Evolutionary conservation across 441 rosid genomes (phyloP).

Genomic region (Erodium texanum): DNA sequence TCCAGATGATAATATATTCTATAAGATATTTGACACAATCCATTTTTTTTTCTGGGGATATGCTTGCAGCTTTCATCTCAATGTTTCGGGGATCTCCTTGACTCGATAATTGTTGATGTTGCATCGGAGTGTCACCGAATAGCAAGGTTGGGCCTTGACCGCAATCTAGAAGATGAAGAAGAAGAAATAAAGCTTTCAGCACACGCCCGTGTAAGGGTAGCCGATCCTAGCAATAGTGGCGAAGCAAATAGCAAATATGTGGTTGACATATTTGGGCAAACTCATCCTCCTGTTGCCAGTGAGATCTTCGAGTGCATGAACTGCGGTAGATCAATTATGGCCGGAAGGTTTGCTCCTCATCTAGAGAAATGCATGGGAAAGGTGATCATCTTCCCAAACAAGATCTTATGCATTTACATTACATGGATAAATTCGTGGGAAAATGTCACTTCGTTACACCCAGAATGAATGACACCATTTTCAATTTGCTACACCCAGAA

Average conservation of each 20-base stretch:
- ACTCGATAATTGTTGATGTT: constrained; percentile 81
- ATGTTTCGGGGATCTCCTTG: constrained; percentile 61
- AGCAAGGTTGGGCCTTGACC: constrained; percentile 77
- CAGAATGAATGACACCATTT: too few species aligned
- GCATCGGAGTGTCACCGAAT: constrained; percentile 92
- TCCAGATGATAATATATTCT: background rate
- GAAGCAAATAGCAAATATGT: constrained; percentile 72
- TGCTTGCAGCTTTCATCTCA: constrained; percentile 54
- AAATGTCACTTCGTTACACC: too few species aligned
- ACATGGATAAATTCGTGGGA: too few species aligned
- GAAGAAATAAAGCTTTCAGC: constrained; percentile 77
- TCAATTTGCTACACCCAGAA: too few species aligned
- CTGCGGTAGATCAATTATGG: constrained; percentile 67
- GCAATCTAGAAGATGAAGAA: constrained; percentile 72
- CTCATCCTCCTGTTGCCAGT: constrained; percentile 68
- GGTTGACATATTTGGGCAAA: constrained; percentile 84
- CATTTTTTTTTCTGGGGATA: background rate
- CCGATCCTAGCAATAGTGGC: constrained; percentile 55
- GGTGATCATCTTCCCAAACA: constrained; percentile 32
- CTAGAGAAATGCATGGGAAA: constrained; percentile 96
- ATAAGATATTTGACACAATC: background rate
- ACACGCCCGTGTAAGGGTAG: constrained; percentile 64
- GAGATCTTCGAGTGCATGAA: constrained; percentile 90
- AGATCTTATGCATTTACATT: background rate
- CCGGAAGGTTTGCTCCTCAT: constrained; percentile 97